Evolutionary conservation across 129 eudicot genomes (phyloP).

Genomic region (Lonicera japonica): DNA sequence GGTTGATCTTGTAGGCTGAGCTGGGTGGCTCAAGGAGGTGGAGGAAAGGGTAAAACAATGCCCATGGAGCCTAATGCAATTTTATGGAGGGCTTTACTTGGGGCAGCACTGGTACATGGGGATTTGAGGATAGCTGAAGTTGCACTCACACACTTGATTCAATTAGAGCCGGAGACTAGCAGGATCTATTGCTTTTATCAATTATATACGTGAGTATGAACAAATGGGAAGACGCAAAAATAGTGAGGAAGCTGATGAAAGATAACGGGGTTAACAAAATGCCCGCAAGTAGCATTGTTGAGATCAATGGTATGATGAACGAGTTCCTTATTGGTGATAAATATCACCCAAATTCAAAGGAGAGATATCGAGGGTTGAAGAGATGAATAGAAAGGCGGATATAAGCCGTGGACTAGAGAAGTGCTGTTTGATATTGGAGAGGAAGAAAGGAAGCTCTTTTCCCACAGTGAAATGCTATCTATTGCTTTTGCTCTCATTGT

Average conservation of each 20-base stretch:
- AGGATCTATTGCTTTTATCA: constrained; percentile 65
- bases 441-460: constrained; percentile 37
- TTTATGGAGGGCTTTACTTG: constrained; percentile 63
- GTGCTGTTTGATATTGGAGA: constrained; percentile 41
- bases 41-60: constrained; percentile 37
- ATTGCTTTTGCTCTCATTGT: constrained; percentile 31
- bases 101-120: constrained; percentile 63
- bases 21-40: constrained; percentile 58
- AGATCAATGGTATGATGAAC: constrained; percentile 47
- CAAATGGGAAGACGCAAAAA: constrained; percentile 60
- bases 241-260: constrained; percentile 52
- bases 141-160: constrained; percentile 44
- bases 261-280: constrained; percentile 35
- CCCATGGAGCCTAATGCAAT: constrained; percentile 61
- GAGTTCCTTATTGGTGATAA: constrained; percentile 56
- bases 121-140: constrained; percentile 47
- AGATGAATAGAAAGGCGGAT: constrained; percentile 32
- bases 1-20: constrained; percentile 74
- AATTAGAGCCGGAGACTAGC: constrained; percentile 58
- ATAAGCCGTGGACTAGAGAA: constrained; percentile 25
- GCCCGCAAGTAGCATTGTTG: constrained; percentile 52
- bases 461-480: constrained; percentile 32
- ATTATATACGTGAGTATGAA: constrained; percentile 42
- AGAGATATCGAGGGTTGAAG: constrained; percentile 49
- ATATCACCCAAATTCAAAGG: constrained; percentile 11